Evolutionary conservation across 768 basidiomycete genomes (phyloP).

Genomic region (Neoboletus subvelutipes): DNA sequence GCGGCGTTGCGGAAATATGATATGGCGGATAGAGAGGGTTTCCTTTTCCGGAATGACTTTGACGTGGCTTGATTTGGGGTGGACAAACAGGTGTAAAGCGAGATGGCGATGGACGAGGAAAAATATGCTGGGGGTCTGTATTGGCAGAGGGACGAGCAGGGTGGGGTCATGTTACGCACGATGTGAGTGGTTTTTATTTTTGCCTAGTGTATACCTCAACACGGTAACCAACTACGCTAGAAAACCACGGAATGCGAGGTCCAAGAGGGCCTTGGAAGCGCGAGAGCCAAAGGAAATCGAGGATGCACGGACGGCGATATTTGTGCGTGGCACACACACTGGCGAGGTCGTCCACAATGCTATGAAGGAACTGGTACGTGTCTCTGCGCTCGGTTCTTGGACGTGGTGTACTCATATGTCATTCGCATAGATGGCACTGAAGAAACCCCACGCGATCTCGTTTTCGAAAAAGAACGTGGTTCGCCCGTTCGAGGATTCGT

Average conservation of each 20-base stretch:
- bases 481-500: slow-evolving; percentile 82
- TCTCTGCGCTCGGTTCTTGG: neutral
- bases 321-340: slow-evolving; percentile 85
- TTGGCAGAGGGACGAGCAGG: too few relatives aligned
- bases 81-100: neutral
- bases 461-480: slow-evolving; percentile 94
- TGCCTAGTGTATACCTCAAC: neutral
- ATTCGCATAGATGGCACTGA: slow-evolving; percentile 77
- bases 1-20: neutral
- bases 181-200: slow-evolving; percentile 23
- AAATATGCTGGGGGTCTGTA: neutral
- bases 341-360: slow-evolving; percentile 76
- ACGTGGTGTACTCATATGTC: neutral
- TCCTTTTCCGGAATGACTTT: neutral
- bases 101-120: neutral
- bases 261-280: slow-evolving; percentile 85
- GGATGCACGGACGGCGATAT: slow-evolving; percentile 82
- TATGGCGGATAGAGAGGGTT: neutral
- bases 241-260: slow-evolving; percentile 95
- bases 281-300: slow-evolving; percentile 89
- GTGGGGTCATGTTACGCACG: slow-evolving; percentile 25
- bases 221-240: slow-evolving; percentile 31
- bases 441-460: slow-evolving; percentile 85
- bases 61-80: neutral
- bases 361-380: slow-evolving; percentile 85